Base-by-base conservation (phyloP, 768 basidiomycete species). In the Tricholoma hemisulphureum region DNA sequence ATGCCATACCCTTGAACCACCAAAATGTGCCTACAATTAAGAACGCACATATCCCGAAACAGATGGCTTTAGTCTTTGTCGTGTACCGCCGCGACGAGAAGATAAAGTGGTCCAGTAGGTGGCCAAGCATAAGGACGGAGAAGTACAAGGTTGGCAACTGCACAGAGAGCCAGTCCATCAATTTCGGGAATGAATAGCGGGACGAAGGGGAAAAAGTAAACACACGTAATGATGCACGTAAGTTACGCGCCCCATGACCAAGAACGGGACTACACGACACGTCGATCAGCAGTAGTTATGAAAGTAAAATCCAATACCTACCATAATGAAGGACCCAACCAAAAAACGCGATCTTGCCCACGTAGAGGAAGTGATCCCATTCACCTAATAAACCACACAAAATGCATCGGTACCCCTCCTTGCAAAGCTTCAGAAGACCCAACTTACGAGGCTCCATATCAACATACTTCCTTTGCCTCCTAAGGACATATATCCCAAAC, bases 61-160 rank as follows among this genome's bases (percentile, higher is more conserved):
- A 75, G 53, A 91, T 86, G 37, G 73, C 69, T 67, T 96, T 97
- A 21, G 86, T 88, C 45, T 76, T 77, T 13, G 76, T 74, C 10
- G 82, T 80, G 58, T 89, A 77, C 10, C 84, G 80, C 31, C 80
- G 78, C 13, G 92, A 86, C 2, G 84, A 83, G 76, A 99, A 98
- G 65, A 98, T 76, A 72, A 94, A 91, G 70, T 97, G 94, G 73
- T 99, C 95, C 60, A 96, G 79, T 56, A 98, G 71, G 70, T 97
- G 93, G 0, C 88, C 91, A 45, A 88, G 77, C 89, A 96, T 93
- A 53, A 98, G 74, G 49, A 98, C 93, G 21, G 95, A 82, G 74
- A 99, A 99, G 78, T 95, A 98, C n/a, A 98, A 78, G 0, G 96
- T 95, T 5, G 96, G 96, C 9, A 98, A 85, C 91, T 95, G 64